Evolutionary conservation across 805 yeast genomes (phyloP).

Genomic region (Trichomonascus vanleenenianus): DNA sequence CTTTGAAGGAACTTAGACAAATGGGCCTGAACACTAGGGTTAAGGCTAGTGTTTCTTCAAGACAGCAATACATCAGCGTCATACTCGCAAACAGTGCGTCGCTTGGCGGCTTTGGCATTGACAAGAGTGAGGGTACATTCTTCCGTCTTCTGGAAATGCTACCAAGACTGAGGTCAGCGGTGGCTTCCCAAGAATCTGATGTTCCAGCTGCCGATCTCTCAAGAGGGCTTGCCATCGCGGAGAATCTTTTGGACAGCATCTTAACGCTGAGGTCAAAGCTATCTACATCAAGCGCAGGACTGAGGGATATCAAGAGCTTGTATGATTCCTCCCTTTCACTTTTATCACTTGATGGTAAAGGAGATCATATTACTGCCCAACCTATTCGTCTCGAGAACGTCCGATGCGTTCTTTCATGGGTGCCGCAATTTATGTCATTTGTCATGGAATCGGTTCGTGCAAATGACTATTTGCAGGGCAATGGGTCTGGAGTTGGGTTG

Average conservation of each 20-base stretch:
- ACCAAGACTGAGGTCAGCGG: conserved; percentile 67
- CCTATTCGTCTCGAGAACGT: background rate
- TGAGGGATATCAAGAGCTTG: background rate
- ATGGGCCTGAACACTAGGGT: conserved; percentile 68
- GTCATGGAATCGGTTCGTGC: background rate
- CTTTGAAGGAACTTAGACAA: conserved; percentile 62
- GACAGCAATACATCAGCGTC: conserved; percentile 54
- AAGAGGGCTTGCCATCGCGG: conserved; percentile 69
- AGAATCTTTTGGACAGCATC: conserved; percentile 56
- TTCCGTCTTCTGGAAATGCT: conserved; percentile 68
- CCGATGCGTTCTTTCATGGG: background rate
- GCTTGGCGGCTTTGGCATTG: conserved; percentile 32
- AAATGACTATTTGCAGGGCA: too few relatives aligned
- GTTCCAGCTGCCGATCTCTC: conserved; percentile 67
- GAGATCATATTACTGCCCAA: background rate
- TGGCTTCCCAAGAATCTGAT: conserved; percentile 56
- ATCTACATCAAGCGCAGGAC: background rate
- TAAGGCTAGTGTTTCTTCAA: conserved; percentile 55
- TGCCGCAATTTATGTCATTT: background rate
- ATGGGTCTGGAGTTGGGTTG: too few relatives aligned
- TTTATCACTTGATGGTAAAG: background rate
- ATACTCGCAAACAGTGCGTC: conserved; percentile 50
- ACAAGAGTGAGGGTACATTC: conserved; percentile 44
- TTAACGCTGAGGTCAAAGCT: conserved; percentile 25
- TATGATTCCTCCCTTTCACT: background rate